Evolutionary conservation across 2,329 filamentous ascomycete genomes (phyloP).

Genomic region (Ophiostoma ulmi): DNA sequence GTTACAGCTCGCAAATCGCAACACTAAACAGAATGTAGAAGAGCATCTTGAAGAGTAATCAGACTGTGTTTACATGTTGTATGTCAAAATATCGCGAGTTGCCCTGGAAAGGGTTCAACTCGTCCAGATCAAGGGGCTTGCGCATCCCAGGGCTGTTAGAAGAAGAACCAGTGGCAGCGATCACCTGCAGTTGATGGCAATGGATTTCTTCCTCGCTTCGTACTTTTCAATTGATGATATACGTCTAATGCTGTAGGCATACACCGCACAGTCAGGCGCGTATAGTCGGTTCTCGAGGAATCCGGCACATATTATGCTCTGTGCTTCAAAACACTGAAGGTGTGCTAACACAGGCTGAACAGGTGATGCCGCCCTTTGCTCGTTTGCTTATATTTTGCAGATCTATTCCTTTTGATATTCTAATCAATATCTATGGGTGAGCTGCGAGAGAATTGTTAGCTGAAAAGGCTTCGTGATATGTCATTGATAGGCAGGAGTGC

Average conservation of each 20-base stretch:
- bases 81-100: background rate
- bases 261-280: background rate
- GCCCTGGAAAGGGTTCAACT: background rate
- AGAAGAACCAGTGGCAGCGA: background rate
- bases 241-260: background rate
- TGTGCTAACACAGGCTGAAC: background rate
- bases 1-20: too few relatives aligned
- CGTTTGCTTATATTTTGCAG: background rate
- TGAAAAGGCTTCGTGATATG: background rate
- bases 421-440: too few relatives aligned
- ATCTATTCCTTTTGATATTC: background rate
- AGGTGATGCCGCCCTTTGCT: background rate
- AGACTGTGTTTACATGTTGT: background rate
- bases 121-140: background rate
- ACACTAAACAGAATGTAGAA: too few relatives aligned
- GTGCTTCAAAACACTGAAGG: background rate
- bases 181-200: background rate
- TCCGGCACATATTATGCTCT: background rate
- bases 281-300: background rate
- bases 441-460: background rate
- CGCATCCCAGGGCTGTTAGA: background rate
- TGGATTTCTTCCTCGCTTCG: too few relatives aligned
- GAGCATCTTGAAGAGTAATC: too few relatives aligned
- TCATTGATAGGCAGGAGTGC: background rate
- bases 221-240: too few relatives aligned